phyloP scores from a whole-genome alignment of 2,329 filamentous ascomycete genomes.

The Botrytis fabae region DNA sequence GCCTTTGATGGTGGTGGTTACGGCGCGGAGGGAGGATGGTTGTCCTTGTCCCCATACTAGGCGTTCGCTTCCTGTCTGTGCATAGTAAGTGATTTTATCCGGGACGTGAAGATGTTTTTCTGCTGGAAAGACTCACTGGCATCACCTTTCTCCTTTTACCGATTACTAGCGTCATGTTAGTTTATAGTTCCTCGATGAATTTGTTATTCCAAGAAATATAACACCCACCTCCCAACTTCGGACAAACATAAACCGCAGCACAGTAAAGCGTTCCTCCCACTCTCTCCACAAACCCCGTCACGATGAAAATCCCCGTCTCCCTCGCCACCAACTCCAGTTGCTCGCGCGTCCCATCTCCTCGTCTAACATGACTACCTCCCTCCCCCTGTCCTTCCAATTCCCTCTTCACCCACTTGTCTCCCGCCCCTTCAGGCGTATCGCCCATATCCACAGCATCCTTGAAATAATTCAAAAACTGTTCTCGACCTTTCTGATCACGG shows the following conservation, averaged over 20 bases:
- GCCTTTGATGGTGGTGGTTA: not conserved
- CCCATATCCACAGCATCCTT: not conserved
- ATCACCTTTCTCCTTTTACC: not conserved
- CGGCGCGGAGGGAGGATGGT: not conserved
- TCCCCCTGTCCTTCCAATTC: not conserved
- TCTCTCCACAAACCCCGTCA: not conserved
- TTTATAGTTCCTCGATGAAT: not conserved
- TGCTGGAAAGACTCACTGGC: not conserved
- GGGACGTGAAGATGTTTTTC: not conserved
- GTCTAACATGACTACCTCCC: not conserved
- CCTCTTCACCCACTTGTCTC: not conserved
- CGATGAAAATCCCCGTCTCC: not conserved
- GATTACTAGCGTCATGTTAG: not conserved
- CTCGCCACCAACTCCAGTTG: not conserved
- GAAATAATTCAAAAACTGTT: not conserved
- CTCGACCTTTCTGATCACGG: not conserved
- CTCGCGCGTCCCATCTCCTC: not conserved
- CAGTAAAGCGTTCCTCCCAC: not conserved
- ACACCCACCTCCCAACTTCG: not conserved
- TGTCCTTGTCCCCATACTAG: not conserved
- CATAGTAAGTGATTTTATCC: not conserved
- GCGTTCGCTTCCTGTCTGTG: not conserved
- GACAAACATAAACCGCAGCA: not conserved
- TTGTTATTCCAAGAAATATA: not conserved
- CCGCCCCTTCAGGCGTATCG: not conserved